Conservation (phyloP, 192 early-diverging fungal species). For the Linnemannia zychae region DNA sequence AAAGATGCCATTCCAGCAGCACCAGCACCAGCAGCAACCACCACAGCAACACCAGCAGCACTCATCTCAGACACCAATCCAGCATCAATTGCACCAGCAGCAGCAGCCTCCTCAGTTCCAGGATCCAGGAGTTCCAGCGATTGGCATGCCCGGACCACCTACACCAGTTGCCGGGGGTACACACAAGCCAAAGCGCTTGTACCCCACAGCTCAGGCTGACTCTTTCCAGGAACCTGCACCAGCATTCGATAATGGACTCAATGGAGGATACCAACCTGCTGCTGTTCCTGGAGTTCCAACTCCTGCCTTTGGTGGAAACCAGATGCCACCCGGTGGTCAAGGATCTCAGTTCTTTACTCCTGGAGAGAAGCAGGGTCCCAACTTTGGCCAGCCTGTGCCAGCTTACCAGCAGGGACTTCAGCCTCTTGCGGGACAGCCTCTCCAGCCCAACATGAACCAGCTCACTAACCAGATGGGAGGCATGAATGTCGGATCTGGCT, state of each 20-base stretch:
- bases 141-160: conserved; percentile 6
- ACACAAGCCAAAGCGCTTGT: conserved; percentile 61
- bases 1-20: conserved; percentile 17
- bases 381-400: conserved; percentile 17
- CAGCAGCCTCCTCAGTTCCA: conserved; percentile 7
- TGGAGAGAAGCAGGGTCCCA: conserved; percentile 32
- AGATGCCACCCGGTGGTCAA: conserved; percentile 7
- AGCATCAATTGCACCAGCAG: conserved; percentile 16
- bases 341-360: conserved; percentile 36
- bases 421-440: conserved; percentile 6
- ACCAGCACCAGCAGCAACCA: not conserved
- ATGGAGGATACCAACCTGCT: conserved; percentile 39
- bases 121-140: conserved; percentile 19
- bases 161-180: conserved; percentile 16
- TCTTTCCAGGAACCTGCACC: conserved; percentile 50
- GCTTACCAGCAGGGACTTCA: conserved; percentile 27
- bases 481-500: conserved; percentile 32
- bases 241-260: conserved; percentile 19
- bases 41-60: conserved; percentile 5
- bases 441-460: conserved; percentile 11
- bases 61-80: not conserved
- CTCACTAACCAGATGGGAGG: conserved; percentile 2
- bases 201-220: conserved; percentile 60
- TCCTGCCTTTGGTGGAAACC: not conserved
- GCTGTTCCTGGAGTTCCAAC: conserved; percentile 11